Percentiles rank a stretch among this genome's conserved stretches.
Evolutionary conservation across 176 grass and related monocot species (phyloP).

Genomic region (Hordeum vulgare): MorexV3_pseudomolecules_assembly NC_058520.1:90536482-90536981

Average conservation of each 20-base stretch:
- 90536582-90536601: background rate
- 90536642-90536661: background rate
- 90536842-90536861: background rate
- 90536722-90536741: no score
- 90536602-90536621: background rate
- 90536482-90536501: background rate
- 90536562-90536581: background rate
- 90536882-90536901: background rate
- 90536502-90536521: background rate
- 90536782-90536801: no score
- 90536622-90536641: background rate
- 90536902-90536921: constrained; percentile 25
- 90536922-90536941: background rate
- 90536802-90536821: background rate
- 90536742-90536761: background rate
- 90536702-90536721: background rate
- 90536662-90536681: background rate
- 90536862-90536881: background rate
- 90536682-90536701: background rate
- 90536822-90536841: background rate
- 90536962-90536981: background rate
- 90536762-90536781: background rate
- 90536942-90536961: constrained; percentile 9
- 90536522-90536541: constrained; percentile 1
- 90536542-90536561: background rate